Percentiles rank a stretch among this genome's conserved stretches.
These are phyloP conservation scores for Cyberlindnera amylophila DNA, from an alignment of 805 yeast species.

Conservation along the genomic window DNA sequence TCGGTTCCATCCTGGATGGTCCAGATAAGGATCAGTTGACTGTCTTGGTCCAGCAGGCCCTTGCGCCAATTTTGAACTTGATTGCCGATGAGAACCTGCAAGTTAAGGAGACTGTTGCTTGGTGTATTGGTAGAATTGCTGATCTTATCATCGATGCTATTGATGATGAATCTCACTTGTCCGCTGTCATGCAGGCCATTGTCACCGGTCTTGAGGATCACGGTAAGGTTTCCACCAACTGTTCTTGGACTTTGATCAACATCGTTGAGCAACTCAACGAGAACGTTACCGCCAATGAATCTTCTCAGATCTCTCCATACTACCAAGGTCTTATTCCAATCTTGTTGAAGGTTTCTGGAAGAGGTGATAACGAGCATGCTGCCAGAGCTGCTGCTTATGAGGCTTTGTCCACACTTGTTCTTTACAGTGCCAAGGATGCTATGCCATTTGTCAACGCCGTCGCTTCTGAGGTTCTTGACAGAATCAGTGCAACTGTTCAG, in stretches of 20 bases:
- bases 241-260: constrained; percentile 96
- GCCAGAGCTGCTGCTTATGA: constrained; percentile 96
- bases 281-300: constrained; percentile 38
- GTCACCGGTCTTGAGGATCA: constrained; percentile 82
- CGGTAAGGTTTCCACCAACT: constrained; percentile 91
- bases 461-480: constrained; percentile 67
- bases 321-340: constrained; percentile 67
- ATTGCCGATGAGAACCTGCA: constrained; percentile 75
- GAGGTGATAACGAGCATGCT: constrained; percentile 77
- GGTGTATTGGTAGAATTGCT: constrained; percentile 97
- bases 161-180: constrained; percentile 59
- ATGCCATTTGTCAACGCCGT: constrained; percentile 65
- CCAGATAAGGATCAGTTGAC: constrained; percentile 74
- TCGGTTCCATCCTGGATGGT: constrained; percentile 94
- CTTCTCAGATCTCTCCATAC: constrained; percentile 70
- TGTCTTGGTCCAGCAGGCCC: constrained; percentile 72
- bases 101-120: constrained; percentile 95
- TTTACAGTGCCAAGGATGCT: constrained; percentile 67
- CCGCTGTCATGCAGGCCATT: constrained; percentile 69
- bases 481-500: constrained; percentile 67
- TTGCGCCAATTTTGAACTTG: constrained; percentile 69
- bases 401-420: constrained; percentile 79
- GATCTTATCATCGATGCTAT: constrained; percentile 79
- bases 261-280: constrained; percentile 76
- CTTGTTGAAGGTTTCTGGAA: constrained; percentile 63